Conservation (phyloP, 208 protist species). For the Wallacemonas sp. region DNA sequence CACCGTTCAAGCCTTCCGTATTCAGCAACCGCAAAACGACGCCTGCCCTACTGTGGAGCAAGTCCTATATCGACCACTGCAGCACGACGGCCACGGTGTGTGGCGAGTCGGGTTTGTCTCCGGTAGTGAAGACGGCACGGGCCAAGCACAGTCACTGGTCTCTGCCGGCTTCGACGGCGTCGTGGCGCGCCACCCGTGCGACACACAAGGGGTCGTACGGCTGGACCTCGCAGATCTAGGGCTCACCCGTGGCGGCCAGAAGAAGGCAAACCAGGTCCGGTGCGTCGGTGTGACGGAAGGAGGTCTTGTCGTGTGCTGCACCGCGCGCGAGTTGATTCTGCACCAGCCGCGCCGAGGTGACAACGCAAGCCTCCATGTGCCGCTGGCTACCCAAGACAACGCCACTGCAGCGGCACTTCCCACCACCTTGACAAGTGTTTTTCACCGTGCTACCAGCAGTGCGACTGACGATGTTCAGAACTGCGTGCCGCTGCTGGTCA, state of each 20-base stretch:
- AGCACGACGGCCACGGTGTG: conserved; percentile 65
- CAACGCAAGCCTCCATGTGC: background rate
- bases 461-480: too few species aligned
- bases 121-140: background rate
- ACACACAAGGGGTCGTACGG: too few species aligned
- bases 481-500: background rate
- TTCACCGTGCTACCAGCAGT: background rate
- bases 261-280: background rate
- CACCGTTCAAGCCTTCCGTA: conserved; percentile 29
- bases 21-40: background rate
- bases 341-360: background rate
- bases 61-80: conserved; percentile 13
- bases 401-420: background rate
- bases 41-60: background rate
- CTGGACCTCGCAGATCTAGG: too few species aligned
- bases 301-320: conserved; percentile 1
- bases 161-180: conserved; percentile 61
- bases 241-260: background rate
- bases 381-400: background rate
- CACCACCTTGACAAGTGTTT: background rate
- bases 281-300: background rate
- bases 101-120: conserved; percentile 42
- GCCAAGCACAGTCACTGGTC: conserved; percentile 12
- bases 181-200: conserved; percentile 25
- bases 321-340: background rate